These are phyloP conservation scores for Aspergillaceae sp. DNA, from an alignment of 2,329 filamentous ascomycete genomes.

Conservation along the genomic window DNA sequence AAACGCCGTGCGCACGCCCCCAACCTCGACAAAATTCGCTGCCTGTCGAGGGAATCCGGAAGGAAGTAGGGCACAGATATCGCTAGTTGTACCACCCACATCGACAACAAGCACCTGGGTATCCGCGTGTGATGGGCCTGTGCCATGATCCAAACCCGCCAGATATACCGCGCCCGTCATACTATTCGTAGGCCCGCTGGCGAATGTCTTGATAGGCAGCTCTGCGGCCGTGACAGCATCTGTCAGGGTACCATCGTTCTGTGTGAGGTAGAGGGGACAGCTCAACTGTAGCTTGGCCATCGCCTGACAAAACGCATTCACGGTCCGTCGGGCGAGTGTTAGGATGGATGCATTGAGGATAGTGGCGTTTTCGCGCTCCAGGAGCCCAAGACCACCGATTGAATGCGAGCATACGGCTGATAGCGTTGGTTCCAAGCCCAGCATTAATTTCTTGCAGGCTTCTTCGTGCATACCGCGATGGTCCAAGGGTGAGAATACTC, in stretches of 20 bases:
- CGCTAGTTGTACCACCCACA: constrained; percentile 54
- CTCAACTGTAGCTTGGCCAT: constrained; percentile 37
- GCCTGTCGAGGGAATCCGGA: constrained; percentile 55
- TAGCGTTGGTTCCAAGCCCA: constrained; percentile 2
- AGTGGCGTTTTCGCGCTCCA: constrained; percentile 44
- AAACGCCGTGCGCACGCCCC: constrained; percentile 52
- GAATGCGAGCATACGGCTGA: constrained; percentile 43
- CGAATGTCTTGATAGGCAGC: constrained; percentile 45
- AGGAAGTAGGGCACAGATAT: constrained; percentile 50
- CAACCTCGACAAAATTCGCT: constrained; percentile 50
- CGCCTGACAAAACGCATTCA: constrained; percentile 38
- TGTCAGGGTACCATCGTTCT: constrained; percentile 46
- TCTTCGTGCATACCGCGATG: constrained; percentile 22
- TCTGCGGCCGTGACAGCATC: constrained; percentile 39
- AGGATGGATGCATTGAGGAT: constrained; percentile 44
- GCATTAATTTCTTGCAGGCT: constrained; percentile 5
- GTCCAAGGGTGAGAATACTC: constrained; percentile 53
- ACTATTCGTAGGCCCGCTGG: constrained; percentile 45
- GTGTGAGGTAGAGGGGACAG: constrained; percentile 44
- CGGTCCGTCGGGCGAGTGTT: constrained; percentile 37
- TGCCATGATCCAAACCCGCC: constrained; percentile 6
- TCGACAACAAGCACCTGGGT: constrained; percentile 43
- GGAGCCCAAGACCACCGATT: constrained; percentile 43
- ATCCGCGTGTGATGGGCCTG: neutral
- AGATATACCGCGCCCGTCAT: constrained; percentile 43